Evolutionary conservation across 2,329 filamentous ascomycete genomes (phyloP), one percentile per base, ranked within the genome.

Genomic region (Neofusicoccum kwambonambiense): DNA sequence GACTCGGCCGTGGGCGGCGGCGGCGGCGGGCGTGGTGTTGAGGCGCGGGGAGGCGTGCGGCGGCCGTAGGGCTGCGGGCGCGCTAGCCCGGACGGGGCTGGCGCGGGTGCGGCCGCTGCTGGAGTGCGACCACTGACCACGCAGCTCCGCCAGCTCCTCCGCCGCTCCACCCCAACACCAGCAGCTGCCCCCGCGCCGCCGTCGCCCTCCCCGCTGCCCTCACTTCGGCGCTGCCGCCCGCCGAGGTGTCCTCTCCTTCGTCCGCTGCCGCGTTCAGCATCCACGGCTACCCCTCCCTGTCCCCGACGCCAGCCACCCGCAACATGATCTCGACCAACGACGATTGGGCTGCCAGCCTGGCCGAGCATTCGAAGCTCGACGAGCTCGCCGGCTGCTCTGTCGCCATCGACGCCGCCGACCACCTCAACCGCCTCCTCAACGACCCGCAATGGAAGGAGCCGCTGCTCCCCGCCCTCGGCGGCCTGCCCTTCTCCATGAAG

Each of bases 341-440:
- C 70, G 82, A 83, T 70, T 89, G 86, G 86, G 83, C 81, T 64
- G 78, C 78, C 69, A 78, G 77, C 72, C 81, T 86, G 69, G 79
- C 81, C 67, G 81, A 83, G 74, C 84, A 82, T 56, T 85, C 87
- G 70, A 82, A 88, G 66, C 78, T 96, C 70, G 83, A 88, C 67
- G 86, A 91, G 68, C 83, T 97, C 70, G 87, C 90, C 74, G 89
- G 89, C 75, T 87, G 87, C 66, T 86, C 89, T 62, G 86, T 97
- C 71, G 93, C 89, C 69, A 88, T 98, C 72, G 93, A 97, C 81
- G 95, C 94, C 64, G 90, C 91, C 62, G 90, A 96, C 78, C 98
- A 95, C 77, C 86, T 99, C 68, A 86, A 90, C 76, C 87, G 89
- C 66, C 86, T 96, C 69, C 87, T 97, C 72, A 87, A 90, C 73